Evolutionary conservation across 192 early-diverging fungal genomes (phyloP).

Genomic region (Anaeromyces robustus): DNA sequence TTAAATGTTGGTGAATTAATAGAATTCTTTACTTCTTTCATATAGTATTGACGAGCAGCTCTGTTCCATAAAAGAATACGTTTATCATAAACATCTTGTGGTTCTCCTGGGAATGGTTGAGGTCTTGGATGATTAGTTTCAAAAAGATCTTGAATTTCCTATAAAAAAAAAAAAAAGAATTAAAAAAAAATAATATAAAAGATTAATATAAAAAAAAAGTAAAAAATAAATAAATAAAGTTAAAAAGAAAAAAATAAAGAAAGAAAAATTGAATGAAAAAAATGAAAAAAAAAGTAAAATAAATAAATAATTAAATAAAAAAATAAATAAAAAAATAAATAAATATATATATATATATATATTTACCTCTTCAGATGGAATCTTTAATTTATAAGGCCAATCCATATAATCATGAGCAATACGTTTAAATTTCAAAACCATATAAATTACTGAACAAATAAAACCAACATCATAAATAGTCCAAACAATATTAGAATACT

Average conservation of each 20-base stretch:
- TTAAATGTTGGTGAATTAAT: conserved; percentile 2
- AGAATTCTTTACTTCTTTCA: neutral
- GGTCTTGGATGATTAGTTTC: conserved; percentile 2
- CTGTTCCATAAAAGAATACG: conserved; percentile 16
- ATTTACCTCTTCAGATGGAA: conserved; percentile 14
- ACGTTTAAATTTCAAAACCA: conserved; percentile 7
- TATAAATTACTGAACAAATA: conserved; percentile 8
- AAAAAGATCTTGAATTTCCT: conserved; percentile 1
- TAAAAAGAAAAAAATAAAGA: too few species aligned
- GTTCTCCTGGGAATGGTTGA: neutral
- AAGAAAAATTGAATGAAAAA: too few species aligned
- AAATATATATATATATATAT: too few species aligned
- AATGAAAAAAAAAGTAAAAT: too few species aligned
- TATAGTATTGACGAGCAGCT: conserved; percentile 17
- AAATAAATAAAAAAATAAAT: too few species aligned
- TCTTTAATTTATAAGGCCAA: conserved; percentile 14
- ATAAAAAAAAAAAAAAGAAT: too few species aligned
- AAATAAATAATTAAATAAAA: too few species aligned
- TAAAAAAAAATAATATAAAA: too few species aligned
- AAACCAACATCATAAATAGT: conserved; percentile 9
- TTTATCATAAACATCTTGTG: conserved; percentile 3
- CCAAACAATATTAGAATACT: conserved; percentile 6
- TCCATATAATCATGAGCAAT: conserved; percentile 13
- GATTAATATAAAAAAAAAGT: too few species aligned
- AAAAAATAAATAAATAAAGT: too few species aligned